Evolutionary conservation across 176 grass and related monocot species (phyloP).

Genomic region (Aegilops longissima): DNA sequence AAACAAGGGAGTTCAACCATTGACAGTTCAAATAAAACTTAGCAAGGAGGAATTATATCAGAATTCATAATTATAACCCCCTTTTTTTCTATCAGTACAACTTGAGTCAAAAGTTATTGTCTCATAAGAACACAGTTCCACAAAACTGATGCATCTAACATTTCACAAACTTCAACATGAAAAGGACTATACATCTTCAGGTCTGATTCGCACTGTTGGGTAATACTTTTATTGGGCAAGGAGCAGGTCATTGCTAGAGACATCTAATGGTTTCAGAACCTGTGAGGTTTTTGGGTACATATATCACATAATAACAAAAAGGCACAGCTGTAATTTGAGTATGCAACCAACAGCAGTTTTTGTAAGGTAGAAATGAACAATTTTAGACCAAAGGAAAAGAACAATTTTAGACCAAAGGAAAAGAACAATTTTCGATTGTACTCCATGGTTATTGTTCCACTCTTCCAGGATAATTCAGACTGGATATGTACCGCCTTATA

Average conservation of each 20-base stretch:
- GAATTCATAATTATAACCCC: background rate
- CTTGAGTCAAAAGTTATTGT: background rate
- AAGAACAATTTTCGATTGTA: background rate
- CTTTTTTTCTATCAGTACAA: slow-evolving; percentile 11
- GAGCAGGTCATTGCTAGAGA: slow-evolving; percentile 1
- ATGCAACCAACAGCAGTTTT: background rate
- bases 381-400: background rate
- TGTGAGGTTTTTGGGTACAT: background rate
- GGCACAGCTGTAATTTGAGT: background rate
- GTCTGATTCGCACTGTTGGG: slow-evolving; percentile 1
- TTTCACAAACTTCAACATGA: slow-evolving; percentile 20
- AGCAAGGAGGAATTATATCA: background rate
- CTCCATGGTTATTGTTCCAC: background rate
- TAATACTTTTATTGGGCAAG: background rate
- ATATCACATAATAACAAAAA: background rate
- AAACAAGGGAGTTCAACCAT: background rate
- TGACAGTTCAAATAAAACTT: background rate
- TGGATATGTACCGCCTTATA: background rate
- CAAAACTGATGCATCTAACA: background rate
- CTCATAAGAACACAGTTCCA: background rate
- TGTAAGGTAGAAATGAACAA: background rate
- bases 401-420: background rate
- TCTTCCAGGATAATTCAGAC: slow-evolving; percentile 11
- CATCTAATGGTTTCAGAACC: slow-evolving; percentile 10
- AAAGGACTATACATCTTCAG: slow-evolving; percentile 5